Evolutionary conservation across 225 moss, liverwort and hornwort genomes (phyloP).

Genomic region (Climacium dendroides): DNA sequence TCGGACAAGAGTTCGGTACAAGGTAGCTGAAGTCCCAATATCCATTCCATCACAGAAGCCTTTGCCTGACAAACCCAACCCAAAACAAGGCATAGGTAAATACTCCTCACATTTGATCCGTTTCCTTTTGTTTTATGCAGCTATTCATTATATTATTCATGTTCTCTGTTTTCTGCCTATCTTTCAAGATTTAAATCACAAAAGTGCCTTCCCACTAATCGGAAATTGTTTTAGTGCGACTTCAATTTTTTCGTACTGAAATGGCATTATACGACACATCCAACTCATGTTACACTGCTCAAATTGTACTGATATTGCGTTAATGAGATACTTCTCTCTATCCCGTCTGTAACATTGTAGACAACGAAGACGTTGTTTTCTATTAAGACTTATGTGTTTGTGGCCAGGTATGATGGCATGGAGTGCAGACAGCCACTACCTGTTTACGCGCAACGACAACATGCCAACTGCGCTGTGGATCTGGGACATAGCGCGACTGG

Average conservation of each 20-base stretch:
- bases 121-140: background rate
- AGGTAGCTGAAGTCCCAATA: slow-evolving; percentile 63
- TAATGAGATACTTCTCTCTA: background rate
- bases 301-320: background rate
- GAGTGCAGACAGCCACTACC: slow-evolving; percentile 76
- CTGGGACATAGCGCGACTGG: slow-evolving; percentile 73
- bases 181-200: background rate
- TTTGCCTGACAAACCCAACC: slow-evolving; percentile 75
- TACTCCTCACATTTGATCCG: background rate
- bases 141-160: background rate
- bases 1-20: slow-evolving; percentile 57
- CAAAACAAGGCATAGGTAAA: slow-evolving; percentile 80
- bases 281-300: background rate
- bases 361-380: background rate
- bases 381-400: background rate
- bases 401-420: slow-evolving; percentile 66
- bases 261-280: background rate
- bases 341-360: background rate
- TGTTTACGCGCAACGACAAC: slow-evolving; percentile 82
- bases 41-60: slow-evolving; percentile 63
- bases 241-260: background rate
- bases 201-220: background rate
- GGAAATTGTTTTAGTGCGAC: background rate
- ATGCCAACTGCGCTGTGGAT: slow-evolving; percentile 89
- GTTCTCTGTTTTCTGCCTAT: background rate